Conservation (phyloP, 2,329 filamentous ascomycete species). For the Acephala macrosclerotiorum region DNA sequence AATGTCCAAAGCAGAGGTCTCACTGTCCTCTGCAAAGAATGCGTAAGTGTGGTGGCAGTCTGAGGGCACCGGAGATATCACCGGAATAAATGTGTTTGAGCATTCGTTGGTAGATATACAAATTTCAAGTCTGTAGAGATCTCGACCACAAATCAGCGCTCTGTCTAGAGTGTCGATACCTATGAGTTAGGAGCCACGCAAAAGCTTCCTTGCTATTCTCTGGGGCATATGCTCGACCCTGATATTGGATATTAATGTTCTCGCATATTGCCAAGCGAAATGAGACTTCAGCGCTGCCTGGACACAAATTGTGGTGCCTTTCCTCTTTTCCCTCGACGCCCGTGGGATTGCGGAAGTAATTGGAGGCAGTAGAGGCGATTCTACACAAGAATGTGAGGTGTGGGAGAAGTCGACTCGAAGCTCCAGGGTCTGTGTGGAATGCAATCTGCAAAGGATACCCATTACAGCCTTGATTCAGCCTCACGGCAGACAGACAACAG, state of each 20-base stretch:
- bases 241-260: background rate
- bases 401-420: background rate
- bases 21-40: background rate
- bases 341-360: background rate
- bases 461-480: conserved; percentile 2
- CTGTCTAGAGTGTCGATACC: no score
- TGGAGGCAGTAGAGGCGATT: background rate
- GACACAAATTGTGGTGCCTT: no score
- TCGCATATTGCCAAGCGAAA: no score
- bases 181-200: background rate
- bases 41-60: background rate
- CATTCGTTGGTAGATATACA: background rate
- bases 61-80: background rate
- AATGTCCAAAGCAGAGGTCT: no score
- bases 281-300: no score
- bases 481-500: background rate
- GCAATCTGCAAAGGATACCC: background rate
- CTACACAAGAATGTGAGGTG: background rate
- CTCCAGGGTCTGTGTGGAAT: background rate
- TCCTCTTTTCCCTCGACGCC: background rate
- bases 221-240: background rate
- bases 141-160: background rate
- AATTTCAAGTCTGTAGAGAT: background rate
- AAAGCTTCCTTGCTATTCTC: background rate
- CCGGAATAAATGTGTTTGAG: background rate